phyloP scores from a whole-genome alignment of 495 filamentous ascomycete genomes.

The Penicillium waksmanii region DNA sequence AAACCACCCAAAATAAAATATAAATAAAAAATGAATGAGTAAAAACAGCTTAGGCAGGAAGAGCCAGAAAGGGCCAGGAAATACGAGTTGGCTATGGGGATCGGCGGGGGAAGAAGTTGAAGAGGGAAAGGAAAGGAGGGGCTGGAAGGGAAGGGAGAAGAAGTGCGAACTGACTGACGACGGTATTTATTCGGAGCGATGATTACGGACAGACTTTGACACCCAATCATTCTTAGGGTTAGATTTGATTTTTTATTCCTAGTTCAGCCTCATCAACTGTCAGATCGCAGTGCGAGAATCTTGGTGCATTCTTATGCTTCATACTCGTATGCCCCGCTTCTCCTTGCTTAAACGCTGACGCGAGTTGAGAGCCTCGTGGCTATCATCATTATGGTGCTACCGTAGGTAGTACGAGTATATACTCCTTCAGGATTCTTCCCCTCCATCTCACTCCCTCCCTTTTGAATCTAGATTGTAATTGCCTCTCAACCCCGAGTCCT shows the following conservation, averaged over 20 bases:
- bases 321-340: too few relatives aligned
- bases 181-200: not conserved
- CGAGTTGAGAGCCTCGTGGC: too few relatives aligned
- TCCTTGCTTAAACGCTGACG: too few relatives aligned
- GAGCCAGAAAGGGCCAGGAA: too few relatives aligned
- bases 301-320: not conserved
- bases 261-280: constrained; percentile 9
- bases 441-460: not conserved
- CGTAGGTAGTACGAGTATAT: not conserved
- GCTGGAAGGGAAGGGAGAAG: not conserved
- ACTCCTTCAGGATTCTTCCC: not conserved
- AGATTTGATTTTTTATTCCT: too few relatives aligned
- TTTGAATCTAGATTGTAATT: not conserved
- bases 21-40: not conserved
- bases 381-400: not conserved
- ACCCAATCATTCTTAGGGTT: too few relatives aligned
- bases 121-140: constrained; percentile 3
- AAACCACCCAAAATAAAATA: not conserved
- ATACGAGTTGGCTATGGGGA: too few relatives aligned
- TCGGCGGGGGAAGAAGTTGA: not conserved
- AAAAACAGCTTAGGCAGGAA: too few relatives aligned
- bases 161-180: not conserved
- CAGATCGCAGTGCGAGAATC: constrained; percentile 1
- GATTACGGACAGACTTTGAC: not conserved
- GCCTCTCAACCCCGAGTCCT: not conserved